Conservation (phyloP, 73 alveolate genomes). For the Tetrahymena malaccensis region DNA sequence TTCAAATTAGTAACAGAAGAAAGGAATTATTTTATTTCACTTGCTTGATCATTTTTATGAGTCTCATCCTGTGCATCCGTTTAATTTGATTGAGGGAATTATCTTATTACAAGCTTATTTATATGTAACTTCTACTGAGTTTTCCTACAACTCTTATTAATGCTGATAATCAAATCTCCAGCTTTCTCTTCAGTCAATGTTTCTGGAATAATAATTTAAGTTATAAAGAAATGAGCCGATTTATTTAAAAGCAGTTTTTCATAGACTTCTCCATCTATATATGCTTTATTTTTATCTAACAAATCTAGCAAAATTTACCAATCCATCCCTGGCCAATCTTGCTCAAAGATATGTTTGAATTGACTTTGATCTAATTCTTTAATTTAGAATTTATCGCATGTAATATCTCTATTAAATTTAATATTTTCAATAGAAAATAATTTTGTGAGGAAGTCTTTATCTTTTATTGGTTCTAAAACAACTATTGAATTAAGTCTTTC, state of each 20-base stretch:
- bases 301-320: neutral
- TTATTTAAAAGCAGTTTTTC: neutral
- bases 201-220: neutral
- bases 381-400: neutral
- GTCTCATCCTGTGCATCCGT: neutral
- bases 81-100: neutral
- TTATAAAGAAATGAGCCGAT: neutral
- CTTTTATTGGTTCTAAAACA: neutral
- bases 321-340: neutral
- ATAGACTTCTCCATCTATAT: neutral
- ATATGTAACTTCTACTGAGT: neutral
- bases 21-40: neutral
- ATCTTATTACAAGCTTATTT: neutral
- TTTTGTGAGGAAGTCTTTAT: neutral
- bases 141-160: neutral
- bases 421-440: neutral
- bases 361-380: neutral
- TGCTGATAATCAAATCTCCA: neutral
- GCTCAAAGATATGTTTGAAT: neutral
- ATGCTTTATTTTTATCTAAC: neutral
- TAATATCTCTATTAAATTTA: neutral
- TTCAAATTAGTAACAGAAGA: neutral
- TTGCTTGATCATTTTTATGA: neutral
- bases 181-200: neutral
- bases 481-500: neutral